Evolutionary conservation across 768 basidiomycete genomes (phyloP), one percentile per base, ranked within the genome.

Genomic region (Tulasnella sp.): DNA sequence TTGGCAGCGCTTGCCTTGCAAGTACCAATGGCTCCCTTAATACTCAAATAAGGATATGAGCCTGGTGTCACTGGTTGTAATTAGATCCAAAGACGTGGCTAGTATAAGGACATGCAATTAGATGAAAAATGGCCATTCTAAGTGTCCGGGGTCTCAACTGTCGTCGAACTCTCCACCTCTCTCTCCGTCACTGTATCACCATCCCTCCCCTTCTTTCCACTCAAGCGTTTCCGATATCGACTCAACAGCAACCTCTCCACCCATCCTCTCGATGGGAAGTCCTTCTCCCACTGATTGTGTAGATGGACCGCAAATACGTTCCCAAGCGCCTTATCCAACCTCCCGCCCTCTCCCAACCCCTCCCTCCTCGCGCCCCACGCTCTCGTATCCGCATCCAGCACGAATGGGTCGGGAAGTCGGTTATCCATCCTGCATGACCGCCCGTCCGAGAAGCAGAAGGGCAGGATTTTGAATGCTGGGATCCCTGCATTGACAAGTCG

Each of bases 211-310:
- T 27, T 30, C 27, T 27, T 29, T 19, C 53, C 53, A 15, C 53
- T 24, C 38, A 54, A 43, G 22, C 41, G 30, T 19, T 38, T 29
- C 38, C 41, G 30, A 41, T 86, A 86, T 67, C 75, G 73, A 63
- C 71, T 73, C 68, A 93, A 69, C 63, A 98, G 70, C 64, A 96
- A 65, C 65, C 87, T 74, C 59, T 88, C 82, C 4, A 99, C 83
- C 93, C 93, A 97, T 0, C 94, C 94, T 2, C 74, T 80, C 17
- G 69, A 67, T 0, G 94, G 92, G 68, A 86, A 98, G 51, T 72
- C 71, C 74, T 92, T 96, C 53, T 85, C 80, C 93, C 94, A 98
- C 70, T 92, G 92, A 70, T 97, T 96, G 70, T 98, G 94, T 65
- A 98, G 68, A 72, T 97, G 94, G 34, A 98, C 79, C 0, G 83